phyloP scores from a whole-genome alignment of 352 stramenopile species.

The Pythium apleroticum region DNA sequence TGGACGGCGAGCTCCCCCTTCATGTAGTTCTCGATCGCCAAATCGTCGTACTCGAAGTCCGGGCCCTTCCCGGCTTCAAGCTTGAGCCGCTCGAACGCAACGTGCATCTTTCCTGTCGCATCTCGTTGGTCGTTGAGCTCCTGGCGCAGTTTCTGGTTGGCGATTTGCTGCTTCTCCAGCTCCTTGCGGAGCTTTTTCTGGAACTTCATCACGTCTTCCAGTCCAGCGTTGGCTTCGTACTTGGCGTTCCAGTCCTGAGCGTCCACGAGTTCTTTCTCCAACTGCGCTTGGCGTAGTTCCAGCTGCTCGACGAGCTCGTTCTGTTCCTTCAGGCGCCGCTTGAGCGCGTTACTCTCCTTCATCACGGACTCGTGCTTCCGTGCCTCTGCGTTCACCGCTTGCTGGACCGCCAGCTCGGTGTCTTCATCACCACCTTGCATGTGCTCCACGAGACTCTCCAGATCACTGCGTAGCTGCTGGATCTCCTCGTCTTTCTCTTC shows the following conservation, averaged over 20 bases:
- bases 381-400: conserved; percentile 36
- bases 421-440: conserved; percentile 34
- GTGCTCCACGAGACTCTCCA: conserved; percentile 58
- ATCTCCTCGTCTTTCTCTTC: conserved; percentile 57
- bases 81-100: conserved; percentile 66
- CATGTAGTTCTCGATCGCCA: conserved; percentile 47
- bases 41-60: conserved; percentile 63
- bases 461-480: conserved; percentile 55
- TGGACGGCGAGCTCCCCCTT: conserved; percentile 61
- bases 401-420: conserved; percentile 35
- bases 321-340: conserved; percentile 53
- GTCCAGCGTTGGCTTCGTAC: conserved; percentile 60
- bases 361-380: conserved; percentile 28
- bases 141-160: conserved; percentile 57
- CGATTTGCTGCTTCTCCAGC: conserved; percentile 54
- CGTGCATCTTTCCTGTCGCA: conserved; percentile 48
- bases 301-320: conserved; percentile 45
- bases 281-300: conserved; percentile 48
- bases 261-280: conserved; percentile 62
- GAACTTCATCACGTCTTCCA: conserved; percentile 75
- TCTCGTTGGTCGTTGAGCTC: conserved; percentile 66
- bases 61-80: conserved; percentile 41
- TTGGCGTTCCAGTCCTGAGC: conserved; percentile 63
- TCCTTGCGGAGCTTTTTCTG: conserved; percentile 74
- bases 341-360: conserved; percentile 41